A percentile compares a stretch with the other conserved stretches of the same genome.
Conservation (phyloP, 352 stramenopile species). For the Thalassiosira livingstoniorum region DNA sequence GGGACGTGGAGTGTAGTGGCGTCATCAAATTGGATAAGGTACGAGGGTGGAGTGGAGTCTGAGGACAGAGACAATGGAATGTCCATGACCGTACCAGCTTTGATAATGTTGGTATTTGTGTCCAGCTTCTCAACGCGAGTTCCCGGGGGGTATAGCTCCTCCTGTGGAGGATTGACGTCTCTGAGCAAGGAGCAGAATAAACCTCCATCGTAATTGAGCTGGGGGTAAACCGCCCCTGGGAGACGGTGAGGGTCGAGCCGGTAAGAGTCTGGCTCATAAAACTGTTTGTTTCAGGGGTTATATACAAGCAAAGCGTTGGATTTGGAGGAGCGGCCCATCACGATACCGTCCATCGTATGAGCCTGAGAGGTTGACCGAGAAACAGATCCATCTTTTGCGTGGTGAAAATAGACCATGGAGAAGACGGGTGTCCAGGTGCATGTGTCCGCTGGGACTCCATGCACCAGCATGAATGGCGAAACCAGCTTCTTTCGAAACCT, state of each 20-base stretch:
- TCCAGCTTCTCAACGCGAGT: background rate
- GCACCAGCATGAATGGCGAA: conserved; percentile 15
- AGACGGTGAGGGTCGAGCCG: conserved; percentile 11
- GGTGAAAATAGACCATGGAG: conserved; percentile 10
- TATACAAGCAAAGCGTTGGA: conserved; percentile 26
- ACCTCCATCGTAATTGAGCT: conserved; percentile 12
- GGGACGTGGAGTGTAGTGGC: background rate
- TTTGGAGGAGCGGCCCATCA: background rate
- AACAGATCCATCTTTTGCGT: background rate
- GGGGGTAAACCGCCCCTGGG: conserved; percentile 2
- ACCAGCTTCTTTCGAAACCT: background rate
- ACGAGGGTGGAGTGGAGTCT: background rate
- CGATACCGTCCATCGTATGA: conserved; percentile 26
- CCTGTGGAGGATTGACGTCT: background rate
- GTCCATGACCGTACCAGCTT: conserved; percentile 10
- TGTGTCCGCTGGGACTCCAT: conserved; percentile 5
- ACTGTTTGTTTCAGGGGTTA: conserved; percentile 25
- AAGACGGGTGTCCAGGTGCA: conserved; percentile 13
- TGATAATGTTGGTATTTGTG: background rate
- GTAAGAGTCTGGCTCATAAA: conserved; percentile 16
- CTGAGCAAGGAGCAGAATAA: conserved; percentile 13
- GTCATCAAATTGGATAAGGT: background rate
- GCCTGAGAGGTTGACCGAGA: background rate
- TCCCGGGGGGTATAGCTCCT: conserved; percentile 22
- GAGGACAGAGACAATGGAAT: background rate